Evolutionary conservation across 306 rosid species (phyloP), one percentile per base, ranked within the genome.

Genomic region (Citrullus colocynthis): DNA sequence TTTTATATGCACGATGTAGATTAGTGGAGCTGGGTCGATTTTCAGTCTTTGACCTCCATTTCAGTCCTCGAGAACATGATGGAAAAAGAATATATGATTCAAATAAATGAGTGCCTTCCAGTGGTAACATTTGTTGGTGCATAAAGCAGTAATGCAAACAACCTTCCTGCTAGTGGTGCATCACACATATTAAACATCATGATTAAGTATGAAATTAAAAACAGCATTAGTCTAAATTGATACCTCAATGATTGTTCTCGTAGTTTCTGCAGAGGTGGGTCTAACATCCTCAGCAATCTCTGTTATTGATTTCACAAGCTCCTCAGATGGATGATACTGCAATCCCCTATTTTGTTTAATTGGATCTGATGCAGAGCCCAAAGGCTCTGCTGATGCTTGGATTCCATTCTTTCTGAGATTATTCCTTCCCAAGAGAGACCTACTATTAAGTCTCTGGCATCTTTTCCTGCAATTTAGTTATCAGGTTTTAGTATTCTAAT

Each of bases 221-320:
- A 20, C 67, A 34, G 16, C 52, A 57, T n/a, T n/a, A 37, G 56
- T n/a, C 15, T 54, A 34, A 74, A 74, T 59, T 16, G 55, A 75
- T 87, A 95, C 99, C 99, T 95, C 96, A 80, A 95, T 77, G 59
- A 95, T 83, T 76, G 99, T 95, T 85, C 99, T 89, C 62, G 90
- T 81, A 80, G 90, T 86, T 86, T 95, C 99, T 71, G 94, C 93
- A 14, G 91, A 78, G 8, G 90, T 90, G 79, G 90, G 99, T 76
- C 59, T 85, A 76, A 85, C 91, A 82, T 89, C 95, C 42, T 65
- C 97, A 80, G 62, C 62, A 77, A 67, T 82, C 79, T 84, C 95
- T 24, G 80, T 69, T 57, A 81, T 86, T 14, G 91, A 81, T 42
- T 81, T 84, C 0, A 86, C 83, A 55, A 90, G 81, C 51, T 92